Conservation (phyloP, 2,329 filamentous ascomycete genomes). For the Fonsecaea multimorphosa region DNA sequence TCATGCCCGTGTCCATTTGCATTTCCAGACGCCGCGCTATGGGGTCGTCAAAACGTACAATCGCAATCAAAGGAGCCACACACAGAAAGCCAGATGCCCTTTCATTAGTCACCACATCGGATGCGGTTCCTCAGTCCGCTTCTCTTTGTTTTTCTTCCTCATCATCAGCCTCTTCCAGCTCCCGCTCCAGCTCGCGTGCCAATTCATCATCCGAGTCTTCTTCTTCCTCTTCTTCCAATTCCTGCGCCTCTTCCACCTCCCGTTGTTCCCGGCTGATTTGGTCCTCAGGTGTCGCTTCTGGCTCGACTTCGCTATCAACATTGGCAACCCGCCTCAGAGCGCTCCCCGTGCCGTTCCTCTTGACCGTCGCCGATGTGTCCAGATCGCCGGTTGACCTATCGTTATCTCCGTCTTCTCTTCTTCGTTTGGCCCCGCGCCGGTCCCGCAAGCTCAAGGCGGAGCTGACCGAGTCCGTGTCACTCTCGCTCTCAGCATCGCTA, state of each 20-base stretch:
- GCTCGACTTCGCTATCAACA: conserved; percentile 24
- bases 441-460: conserved; percentile 38
- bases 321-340: conserved; percentile 33
- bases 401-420: conserved; percentile 61
- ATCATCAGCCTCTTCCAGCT: conserved; percentile 55
- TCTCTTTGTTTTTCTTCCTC: conserved; percentile 25
- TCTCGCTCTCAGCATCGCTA: conserved; percentile 57
- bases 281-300: conserved; percentile 36
- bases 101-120: neutral
- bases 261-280: conserved; percentile 40
- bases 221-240: conserved; percentile 42
- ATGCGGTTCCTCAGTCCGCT: conserved; percentile 1
- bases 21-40: conserved; percentile 28
- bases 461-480: conserved; percentile 52
- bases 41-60: conserved; percentile 7
- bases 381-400: conserved; percentile 50
- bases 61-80: conserved; percentile 1
- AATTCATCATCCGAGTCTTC: conserved; percentile 56
- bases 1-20: conserved; percentile 10
- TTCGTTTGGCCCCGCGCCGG: conserved; percentile 43
- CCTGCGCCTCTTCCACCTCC: conserved; percentile 42
- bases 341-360: conserved; percentile 40
- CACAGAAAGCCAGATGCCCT: neutral
- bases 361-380: conserved; percentile 34
- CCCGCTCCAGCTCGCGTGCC: conserved; percentile 64